Evolutionary conservation across 2,329 filamentous ascomycete genomes (phyloP).

Genomic region (Trematosphaeria pertusa): DNA sequence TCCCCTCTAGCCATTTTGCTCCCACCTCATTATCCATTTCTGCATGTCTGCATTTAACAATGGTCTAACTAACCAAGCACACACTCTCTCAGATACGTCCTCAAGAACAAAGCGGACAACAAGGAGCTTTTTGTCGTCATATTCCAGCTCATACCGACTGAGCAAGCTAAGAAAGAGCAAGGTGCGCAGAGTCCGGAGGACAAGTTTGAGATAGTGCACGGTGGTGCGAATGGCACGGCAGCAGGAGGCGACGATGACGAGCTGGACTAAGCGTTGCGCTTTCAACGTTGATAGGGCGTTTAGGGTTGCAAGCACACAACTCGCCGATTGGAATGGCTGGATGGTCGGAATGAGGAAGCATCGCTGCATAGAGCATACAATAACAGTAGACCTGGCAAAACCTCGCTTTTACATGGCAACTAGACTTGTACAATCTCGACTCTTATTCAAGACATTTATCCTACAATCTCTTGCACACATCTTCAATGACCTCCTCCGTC

Average conservation of each 20-base stretch:
- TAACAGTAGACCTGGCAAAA: conserved; percentile 2
- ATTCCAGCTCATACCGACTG: conserved; percentile 77
- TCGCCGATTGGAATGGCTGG: too few relatives aligned
- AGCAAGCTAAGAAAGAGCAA: conserved; percentile 55
- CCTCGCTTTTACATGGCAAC: conserved; percentile 7
- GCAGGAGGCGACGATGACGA: conserved; percentile 24
- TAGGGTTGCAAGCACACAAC: too few relatives aligned
- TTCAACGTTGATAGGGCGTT: too few relatives aligned
- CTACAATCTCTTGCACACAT: conserved; percentile 84
- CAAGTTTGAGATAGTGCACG: conserved; percentile 33
- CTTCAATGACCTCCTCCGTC: conserved; percentile 85
- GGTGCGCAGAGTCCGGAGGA: conserved; percentile 30
- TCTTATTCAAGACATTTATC: too few relatives aligned
- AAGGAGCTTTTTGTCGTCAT: conserved; percentile 81
- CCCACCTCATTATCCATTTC: conserved; percentile 44
- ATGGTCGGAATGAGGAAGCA: not conserved
- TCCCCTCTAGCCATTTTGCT: conserved; percentile 29
- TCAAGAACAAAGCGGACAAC: conserved; percentile 78
- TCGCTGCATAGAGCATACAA: not conserved
- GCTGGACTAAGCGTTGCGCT: conserved; percentile 30
- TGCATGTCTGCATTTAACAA: conserved; percentile 31
- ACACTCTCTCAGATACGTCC: conserved; percentile 87
- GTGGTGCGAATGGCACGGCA: conserved; percentile 7
- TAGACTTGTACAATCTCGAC: not conserved
- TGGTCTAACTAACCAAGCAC: conserved; percentile 65